Percentiles rank a stretch among this genome's conserved stretches.
Evolutionary conservation across 1,284 basidiomycete species (phyloP).

Genomic region (Neolentinus lepideus): DNA sequence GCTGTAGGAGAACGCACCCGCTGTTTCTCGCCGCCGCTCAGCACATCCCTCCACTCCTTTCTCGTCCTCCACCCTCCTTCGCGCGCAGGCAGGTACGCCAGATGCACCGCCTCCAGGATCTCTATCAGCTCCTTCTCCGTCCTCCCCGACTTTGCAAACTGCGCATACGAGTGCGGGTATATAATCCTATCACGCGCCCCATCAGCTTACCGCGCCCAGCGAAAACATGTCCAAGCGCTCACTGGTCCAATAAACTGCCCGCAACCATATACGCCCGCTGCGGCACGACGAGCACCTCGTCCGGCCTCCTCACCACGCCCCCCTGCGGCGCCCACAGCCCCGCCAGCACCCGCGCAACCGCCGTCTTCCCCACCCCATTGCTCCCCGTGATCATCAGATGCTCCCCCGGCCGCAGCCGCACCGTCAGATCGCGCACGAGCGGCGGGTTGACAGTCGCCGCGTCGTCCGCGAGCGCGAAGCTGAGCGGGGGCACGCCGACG

Average conservation of each 20-base stretch:
- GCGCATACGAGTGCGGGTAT: slow-evolving; percentile 81
- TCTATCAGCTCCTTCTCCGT: slow-evolving; percentile 66
- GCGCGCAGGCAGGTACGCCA: slow-evolving; percentile 80
- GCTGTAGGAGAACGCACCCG: slow-evolving; percentile 38
- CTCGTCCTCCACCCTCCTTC: slow-evolving; percentile 88
- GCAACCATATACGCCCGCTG: slow-evolving; percentile 89
- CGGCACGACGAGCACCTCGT: slow-evolving; percentile 82
- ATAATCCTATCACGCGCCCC: slow-evolving; percentile 36
- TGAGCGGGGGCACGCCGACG: slow-evolving; percentile 55
- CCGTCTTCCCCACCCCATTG: slow-evolving; percentile 92
- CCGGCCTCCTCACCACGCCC: slow-evolving; percentile 33
- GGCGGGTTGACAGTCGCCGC: slow-evolving; percentile 37
- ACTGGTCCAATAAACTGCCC: slow-evolving; percentile 85
- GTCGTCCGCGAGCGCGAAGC: slow-evolving; percentile 17
- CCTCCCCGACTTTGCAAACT: slow-evolving; percentile 58
- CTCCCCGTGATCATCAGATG: slow-evolving; percentile 94
- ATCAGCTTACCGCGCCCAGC: neutral
- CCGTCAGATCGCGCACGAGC: slow-evolving; percentile 68
- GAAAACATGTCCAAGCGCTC: slow-evolving; percentile 19
- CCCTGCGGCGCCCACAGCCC: slow-evolving; percentile 77
- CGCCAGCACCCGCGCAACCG: slow-evolving; percentile 85
- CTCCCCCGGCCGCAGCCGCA: slow-evolving; percentile 73
- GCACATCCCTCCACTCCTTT: slow-evolving; percentile 95
- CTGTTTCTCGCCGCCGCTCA: slow-evolving; percentile 96
- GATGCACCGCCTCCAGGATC: slow-evolving; percentile 75